phyloP scores from a whole-genome alignment of 768 basidiomycete species.

The Hygrocybe coccinea region DNA sequence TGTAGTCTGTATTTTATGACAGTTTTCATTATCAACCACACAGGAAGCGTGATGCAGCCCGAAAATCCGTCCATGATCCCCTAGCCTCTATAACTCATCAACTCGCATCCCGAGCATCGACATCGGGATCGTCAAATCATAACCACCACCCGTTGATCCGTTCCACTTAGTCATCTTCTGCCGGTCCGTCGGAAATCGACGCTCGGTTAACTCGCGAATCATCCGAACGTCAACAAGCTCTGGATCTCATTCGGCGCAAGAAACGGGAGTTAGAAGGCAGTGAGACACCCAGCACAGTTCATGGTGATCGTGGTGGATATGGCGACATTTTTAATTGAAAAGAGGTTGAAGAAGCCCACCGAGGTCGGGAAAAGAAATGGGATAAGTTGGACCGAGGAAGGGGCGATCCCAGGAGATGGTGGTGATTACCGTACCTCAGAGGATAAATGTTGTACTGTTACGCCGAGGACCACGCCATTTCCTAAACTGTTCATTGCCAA shows the following conservation, averaged over 20 bases:
- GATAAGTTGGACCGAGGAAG: conserved; percentile 15
- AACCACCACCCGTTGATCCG: conserved; percentile 16
- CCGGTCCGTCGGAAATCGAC: conserved; percentile 41
- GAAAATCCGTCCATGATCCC: conserved; percentile 65
- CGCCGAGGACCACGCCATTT: too few relatives aligned
- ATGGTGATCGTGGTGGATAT: conserved; percentile 41
- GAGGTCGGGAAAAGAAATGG: conserved; percentile 38
- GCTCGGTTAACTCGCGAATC: conserved; percentile 68
- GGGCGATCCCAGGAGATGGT: not conserved
- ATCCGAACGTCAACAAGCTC: conserved; percentile 67
- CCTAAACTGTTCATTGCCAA: too few relatives aligned
- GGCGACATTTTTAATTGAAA: conserved; percentile 64
- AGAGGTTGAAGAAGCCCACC: conserved; percentile 70
- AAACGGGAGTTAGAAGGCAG: conserved; percentile 59
- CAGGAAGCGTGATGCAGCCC: conserved; percentile 59
- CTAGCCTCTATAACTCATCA: conserved; percentile 68
- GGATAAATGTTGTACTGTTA: not conserved
- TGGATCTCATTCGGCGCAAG: conserved; percentile 64
- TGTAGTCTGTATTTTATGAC: not conserved
- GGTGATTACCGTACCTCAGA: too few relatives aligned
- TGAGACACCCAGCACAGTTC: conserved; percentile 68
- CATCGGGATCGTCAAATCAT: conserved; percentile 20
- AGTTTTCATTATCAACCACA: not conserved
- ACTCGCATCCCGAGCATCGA: conserved; percentile 42
- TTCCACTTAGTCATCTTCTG: conserved; percentile 16